Conservation (phyloP, 106 monocot species). For the Dendrobium chrysotoxum region DNA sequence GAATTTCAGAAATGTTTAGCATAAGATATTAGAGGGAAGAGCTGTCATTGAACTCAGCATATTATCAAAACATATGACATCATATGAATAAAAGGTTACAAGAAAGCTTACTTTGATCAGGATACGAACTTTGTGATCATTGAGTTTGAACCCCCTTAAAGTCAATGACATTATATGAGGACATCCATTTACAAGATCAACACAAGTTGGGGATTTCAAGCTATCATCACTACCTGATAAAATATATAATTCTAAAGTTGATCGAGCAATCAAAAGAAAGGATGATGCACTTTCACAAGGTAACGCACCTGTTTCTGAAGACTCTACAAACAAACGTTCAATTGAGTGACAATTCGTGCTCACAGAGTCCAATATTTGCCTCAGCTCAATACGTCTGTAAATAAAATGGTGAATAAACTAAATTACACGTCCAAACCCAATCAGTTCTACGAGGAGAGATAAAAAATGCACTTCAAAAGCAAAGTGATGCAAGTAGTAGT, state of each 20-base stretch:
- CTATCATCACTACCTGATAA: conserved; percentile 61
- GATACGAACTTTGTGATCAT: conserved; percentile 39
- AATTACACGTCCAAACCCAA: not conserved
- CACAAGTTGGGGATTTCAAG: conserved; percentile 43
- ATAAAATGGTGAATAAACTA: conserved; percentile 6
- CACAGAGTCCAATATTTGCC: conserved; percentile 36
- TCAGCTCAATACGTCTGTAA: conserved; percentile 48
- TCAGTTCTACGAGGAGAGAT: not conserved
- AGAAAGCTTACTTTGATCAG: conserved; percentile 46
- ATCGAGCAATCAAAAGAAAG: not conserved
- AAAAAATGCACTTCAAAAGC: not conserved
- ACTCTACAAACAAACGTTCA: conserved; percentile 46
- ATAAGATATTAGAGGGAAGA: not conserved
- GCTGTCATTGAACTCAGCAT: not conserved
- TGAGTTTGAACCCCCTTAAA: conserved; percentile 48
- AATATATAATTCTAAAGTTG: not conserved
- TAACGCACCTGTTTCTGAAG: conserved; percentile 43
- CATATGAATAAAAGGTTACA: not conserved
- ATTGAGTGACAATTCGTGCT: conserved; percentile 47
- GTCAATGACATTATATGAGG: conserved; percentile 42
- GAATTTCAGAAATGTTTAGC: not conserved
- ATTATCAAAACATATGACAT: not conserved
- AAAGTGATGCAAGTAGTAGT: not conserved
- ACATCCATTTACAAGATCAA: conserved; percentile 48
- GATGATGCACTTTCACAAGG: not conserved